Evolutionary conservation across 257 asterid genomes (phyloP), one percentile per base, ranked within the genome.

Genomic region (Voacanga thouarsii): DNA sequence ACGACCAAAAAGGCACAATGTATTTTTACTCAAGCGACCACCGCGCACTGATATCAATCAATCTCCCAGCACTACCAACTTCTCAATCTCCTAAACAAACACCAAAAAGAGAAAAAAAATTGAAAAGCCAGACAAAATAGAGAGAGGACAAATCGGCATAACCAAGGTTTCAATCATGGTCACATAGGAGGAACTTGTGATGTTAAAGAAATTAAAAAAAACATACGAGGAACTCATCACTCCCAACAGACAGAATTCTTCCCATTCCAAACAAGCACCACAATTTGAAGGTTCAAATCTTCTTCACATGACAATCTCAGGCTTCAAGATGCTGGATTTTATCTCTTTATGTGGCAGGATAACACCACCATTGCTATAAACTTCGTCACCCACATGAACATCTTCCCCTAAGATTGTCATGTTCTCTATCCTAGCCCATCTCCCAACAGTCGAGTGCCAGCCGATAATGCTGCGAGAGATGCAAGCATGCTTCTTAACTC

Each of bases 401-500:
- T 82, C 83, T 72, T 82, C 83, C n/a, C 85, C 83, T 5, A 82
- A 77, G 71, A 91, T 88, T 49, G 85, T 82, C 85, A 79, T 82
- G 81, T 82, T 83, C 75, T 83, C 86, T 1, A 80, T 83, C 44
- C 84, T 83, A 74, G 84, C 84, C 84, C 84, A 83, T 56, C 78
- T 72, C 76, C 86, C 86, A 60, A 83, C 86, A 9, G 86, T 80
- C n/a, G 86, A 83, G 44, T 80, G 84, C 86, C 86, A 83, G 16
- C 86, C 84, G 44, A 83, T 68, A 70, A 83, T 83, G 79, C 86
- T 83, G 63, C 82, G 69, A 11, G 84, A 80, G 33, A 83, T 68
- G 80, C 86, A 83, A 3, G 94, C 87, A 9, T 91, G 94, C 60
- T 89, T 91, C 90, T 91, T 89, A 78, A 91, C 83, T 82, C 89